Percentiles rank a stretch among this genome's conserved stretches.
Evolutionary conservation across 2,329 filamentous ascomycete species (phyloP).

Genomic region (Trichoderma sp.): DNA sequence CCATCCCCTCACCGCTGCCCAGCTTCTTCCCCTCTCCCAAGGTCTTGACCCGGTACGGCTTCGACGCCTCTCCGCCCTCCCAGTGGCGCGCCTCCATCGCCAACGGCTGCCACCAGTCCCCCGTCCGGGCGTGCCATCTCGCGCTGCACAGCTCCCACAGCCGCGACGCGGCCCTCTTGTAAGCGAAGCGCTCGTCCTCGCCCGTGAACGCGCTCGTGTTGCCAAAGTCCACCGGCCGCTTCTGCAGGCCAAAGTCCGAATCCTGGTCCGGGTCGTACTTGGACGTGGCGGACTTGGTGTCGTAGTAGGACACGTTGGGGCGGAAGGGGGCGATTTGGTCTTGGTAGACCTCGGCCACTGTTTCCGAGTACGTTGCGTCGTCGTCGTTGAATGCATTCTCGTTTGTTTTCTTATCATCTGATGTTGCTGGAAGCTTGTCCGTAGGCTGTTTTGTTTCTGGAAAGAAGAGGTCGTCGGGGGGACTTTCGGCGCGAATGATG

Average conservation of each 20-base stretch:
- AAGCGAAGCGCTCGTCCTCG: slow-evolving; percentile 80
- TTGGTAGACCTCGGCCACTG: slow-evolving; percentile 70
- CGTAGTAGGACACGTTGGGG: slow-evolving; percentile 73
- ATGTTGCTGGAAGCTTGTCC: neutral
- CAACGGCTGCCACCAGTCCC: slow-evolving; percentile 73
- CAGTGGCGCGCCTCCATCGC: slow-evolving; percentile 65
- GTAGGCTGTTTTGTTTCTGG: slow-evolving; percentile 51
- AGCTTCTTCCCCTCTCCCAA: slow-evolving; percentile 14
- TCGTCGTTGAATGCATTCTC: slow-evolving; percentile 30
- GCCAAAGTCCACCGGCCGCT: slow-evolving; percentile 61
- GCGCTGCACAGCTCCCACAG: slow-evolving; percentile 80
- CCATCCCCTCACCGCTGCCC: slow-evolving; percentile 39
- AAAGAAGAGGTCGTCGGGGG: slow-evolving; percentile 77
- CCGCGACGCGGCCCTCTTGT: slow-evolving; percentile 74
- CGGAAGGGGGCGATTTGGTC: slow-evolving; percentile 76
- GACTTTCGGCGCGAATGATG: slow-evolving; percentile 65
- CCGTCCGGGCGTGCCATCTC: slow-evolving; percentile 68
- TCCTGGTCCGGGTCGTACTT: slow-evolving; percentile 60
- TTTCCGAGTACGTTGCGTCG: slow-evolving; percentile 49
- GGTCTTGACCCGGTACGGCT: slow-evolving; percentile 30
- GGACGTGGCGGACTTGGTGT: slow-evolving; percentile 48
- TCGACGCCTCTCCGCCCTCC: slow-evolving; percentile 52
- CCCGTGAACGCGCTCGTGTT: slow-evolving; percentile 71
- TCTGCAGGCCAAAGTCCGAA: slow-evolving; percentile 54
- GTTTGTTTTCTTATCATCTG: neutral